A percentile compares a stretch with the other conserved stretches of the same genome.
Conservation (phyloP, 2,329 filamentous ascomycete genomes). For the Furcasterigmium furcatum region DNA sequence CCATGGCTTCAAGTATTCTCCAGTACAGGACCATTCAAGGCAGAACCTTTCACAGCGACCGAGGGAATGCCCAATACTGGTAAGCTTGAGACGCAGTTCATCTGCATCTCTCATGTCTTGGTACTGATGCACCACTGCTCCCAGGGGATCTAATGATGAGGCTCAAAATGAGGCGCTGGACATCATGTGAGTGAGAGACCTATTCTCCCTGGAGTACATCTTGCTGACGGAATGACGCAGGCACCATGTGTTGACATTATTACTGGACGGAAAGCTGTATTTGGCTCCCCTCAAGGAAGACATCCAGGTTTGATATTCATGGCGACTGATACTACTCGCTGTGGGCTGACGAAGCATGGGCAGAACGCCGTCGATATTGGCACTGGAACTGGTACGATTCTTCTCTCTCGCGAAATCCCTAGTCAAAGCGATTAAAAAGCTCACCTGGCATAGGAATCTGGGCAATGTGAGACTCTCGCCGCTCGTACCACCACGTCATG, state of each 20-base stretch:
- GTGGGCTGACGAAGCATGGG: rapidly evolving
- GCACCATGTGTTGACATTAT: constrained; percentile 20
- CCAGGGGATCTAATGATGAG: constrained; percentile 20
- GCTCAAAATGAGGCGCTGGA: constrained; percentile 25
- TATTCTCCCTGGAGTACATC: neutral
- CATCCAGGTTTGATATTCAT: constrained; percentile 20
- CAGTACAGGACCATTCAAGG: constrained; percentile 23
- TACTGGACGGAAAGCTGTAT: constrained; percentile 18
- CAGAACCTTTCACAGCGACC: constrained; percentile 23
- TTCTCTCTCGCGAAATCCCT: neutral
- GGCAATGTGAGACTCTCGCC: constrained; percentile 5
- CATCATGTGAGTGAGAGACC: constrained; percentile 14
- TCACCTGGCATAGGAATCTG: constrained; percentile 4
- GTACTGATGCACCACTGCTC: constrained; percentile 11
- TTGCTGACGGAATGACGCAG: constrained; percentile 5
- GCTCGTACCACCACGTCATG: no score
- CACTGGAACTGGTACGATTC: constrained; percentile 10
- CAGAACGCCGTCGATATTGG: constrained; percentile 14
- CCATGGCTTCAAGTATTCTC: constrained; percentile 21
- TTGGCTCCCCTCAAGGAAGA: constrained; percentile 17
- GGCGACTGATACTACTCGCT: neutral
- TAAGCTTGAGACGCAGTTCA: constrained; percentile 10
- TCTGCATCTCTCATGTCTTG: neutral
- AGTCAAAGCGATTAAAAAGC: neutral
- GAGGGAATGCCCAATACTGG: constrained; percentile 21